Evolutionary conservation across 1,139 yeast species (phyloP), one percentile per base, ranked within the genome.

Genomic region (Geotrichum citri-aurantii): DNA sequence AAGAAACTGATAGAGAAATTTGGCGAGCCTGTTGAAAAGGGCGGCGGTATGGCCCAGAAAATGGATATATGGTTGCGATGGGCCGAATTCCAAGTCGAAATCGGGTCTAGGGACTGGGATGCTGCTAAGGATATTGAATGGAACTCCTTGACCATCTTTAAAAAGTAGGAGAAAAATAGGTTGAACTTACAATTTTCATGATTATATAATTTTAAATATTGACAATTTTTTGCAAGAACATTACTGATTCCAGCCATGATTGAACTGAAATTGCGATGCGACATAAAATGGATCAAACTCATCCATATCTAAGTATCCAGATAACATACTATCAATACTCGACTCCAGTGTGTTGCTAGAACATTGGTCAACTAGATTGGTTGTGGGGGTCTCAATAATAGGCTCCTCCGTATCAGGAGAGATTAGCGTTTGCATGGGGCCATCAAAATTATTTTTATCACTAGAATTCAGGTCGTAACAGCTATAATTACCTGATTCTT

Each of bases 61-160:
- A 62, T 67, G 33, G 66, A 66, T 31, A 68, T 69, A 14, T 69
- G 72, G 72, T 56, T 69, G 46, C 60, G 71, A n/a, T 69, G 70
- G 70, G 46, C 55, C 4, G 59, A 57, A 2, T 54, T 68, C 23
- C 68, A 68, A 56, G 68, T 66, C 8, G 68, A 65, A n/a, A 54
- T 69, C 14, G 59, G 61, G 8, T 59, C 62, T n/a, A 57, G 65
- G 10, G 63, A 65, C 55, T 69, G 72, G 72, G 66, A 66, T n/a
- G 57, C 57, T 7, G 70, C 69, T 2, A 59, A 64, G 29, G 64
- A 64, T 31, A 52, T 55, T 1, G 51, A 59, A 2, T 69, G 72
- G 72, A 55, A 62, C 6, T 59, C 66, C 6, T 23, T 65, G 31
- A 63, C 67, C 10, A 24, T 64, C 7, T 65, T 64, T 23, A 46